Base-by-base conservation (phyloP, 192 early-diverging fungal species). In the Phycomyces nitens region DNA sequence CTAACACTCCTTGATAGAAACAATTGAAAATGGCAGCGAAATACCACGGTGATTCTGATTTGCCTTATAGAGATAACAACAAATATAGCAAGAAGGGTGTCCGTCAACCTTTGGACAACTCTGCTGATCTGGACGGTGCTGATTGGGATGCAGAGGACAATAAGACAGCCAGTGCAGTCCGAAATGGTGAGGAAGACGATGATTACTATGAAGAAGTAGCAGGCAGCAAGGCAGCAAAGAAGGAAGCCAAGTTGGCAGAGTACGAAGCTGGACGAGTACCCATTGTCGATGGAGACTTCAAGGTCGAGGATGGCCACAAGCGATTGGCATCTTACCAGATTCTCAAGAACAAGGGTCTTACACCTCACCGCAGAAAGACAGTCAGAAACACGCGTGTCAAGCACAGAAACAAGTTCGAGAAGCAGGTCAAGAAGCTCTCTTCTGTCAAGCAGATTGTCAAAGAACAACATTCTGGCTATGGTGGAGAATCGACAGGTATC, bases 331-430 rank as follows among this genome's bases (percentile, higher is more conserved):
- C 85, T 59, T 94, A 88, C 77, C 84, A 91, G 62, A 99, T 99
- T 67, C 82, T 96, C 68, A 89, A 93, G 76, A 99, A 99, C 82
- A 91, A 93, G 81, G 97, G 97, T 59, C 83, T 99, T 53, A 92
- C 89, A 27, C 95, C 94, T 38, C 82, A 85, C 56, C 91, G 97
- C 60, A 89, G 87, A 72, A 95, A 96, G 86, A 91, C 93, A 51
- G 80, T 92, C 69, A 88, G 94, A 73, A 99, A 99, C 77, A 86
- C 94, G 56, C 88, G 97, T 73, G 94, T 99, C 71, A 95, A 95
- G 82, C 86, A 91, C 61, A 81, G 92, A 22, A 85, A 85, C 69
- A 90, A 90, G 78, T 99, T 84, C 81, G 95, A 93, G 67, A 82
- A 86, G 76, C 90, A 90, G 44, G 81, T 87, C 77, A 99, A 97